Percentiles rank a stretch among this genome's conserved stretches.
phyloP scores from a whole-genome alignment of 345 rosid genomes.

The Litchi chinensis region DNA sequence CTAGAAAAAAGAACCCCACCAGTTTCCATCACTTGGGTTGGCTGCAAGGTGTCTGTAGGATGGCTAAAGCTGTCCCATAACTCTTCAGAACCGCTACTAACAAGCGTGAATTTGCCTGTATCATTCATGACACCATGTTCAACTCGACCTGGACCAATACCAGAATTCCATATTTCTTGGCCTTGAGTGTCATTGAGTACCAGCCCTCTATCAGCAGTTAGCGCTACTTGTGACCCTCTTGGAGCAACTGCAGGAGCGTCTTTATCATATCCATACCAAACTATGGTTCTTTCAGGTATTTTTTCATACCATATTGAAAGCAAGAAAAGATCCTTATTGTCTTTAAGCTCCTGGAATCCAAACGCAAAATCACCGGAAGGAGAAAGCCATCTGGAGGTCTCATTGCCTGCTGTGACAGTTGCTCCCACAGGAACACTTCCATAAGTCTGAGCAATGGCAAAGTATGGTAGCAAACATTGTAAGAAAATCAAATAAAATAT shows the following conservation, averaged over 20 bases:
- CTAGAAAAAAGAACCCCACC: conserved; percentile 19
- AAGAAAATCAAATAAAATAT: neutral
- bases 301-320: conserved; percentile 34
- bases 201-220: conserved; percentile 27
- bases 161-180: conserved; percentile 17
- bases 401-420: conserved; percentile 7
- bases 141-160: neutral
- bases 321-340: conserved; percentile 20
- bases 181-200: conserved; percentile 24
- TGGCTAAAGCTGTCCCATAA: conserved; percentile 35
- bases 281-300: conserved; percentile 26
- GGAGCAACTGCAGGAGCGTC: conserved; percentile 4
- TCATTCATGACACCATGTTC: conserved; percentile 26
- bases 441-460: neutral
- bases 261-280: conserved; percentile 20
- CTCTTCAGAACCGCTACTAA: neutral
- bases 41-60: conserved; percentile 39
- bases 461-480: neutral
- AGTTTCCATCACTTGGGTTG: conserved; percentile 15
- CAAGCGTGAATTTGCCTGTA: conserved; percentile 28
- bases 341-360: conserved; percentile 23
- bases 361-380: conserved; percentile 39
- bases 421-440: conserved; percentile 1
- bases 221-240: conserved; percentile 24
- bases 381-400: conserved; percentile 25